Base-by-base conservation (phyloP, 2,329 filamentous ascomycete genomes). In the Trichoderma polysporum region DNA sequence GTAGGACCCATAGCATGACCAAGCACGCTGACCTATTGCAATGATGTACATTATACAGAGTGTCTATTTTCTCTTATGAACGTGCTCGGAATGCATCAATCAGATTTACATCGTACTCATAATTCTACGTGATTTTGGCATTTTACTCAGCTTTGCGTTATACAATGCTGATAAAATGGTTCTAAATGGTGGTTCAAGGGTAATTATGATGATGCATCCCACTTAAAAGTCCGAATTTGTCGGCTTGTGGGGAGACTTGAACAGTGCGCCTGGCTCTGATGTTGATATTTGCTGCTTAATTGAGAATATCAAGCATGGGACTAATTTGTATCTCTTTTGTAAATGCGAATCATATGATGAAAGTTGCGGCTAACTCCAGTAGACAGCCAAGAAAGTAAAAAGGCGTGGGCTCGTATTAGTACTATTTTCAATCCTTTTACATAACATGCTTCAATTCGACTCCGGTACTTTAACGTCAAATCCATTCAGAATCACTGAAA, bases 151-250 rank as follows among this genome's bases (percentile, higher is more conserved):
- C 19, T 22, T 47, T 47, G 41, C 41, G 10, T 19, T 47, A 13
- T 47, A 17, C 41, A 88, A 94, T 73, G 91, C 91, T 37, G 86
- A 85, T 71, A 85, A 87, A 63, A 86, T 97, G 69, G 81, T 91
- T 70, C 92, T 93, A 69, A 82, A 85, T 37, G 92, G 97, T 75
- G 92, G 92, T 66, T 90, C 90, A 66, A 85, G 88, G 68, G 88
- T 97, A 75, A 93, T 97, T 69, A 79, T 94, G 69, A 96, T 94
- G 90, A 94, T 94, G 82, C 91, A 96, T 78, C 93, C 93, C 3
- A 91, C 90, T 60, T 95, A 91, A 91, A 87, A 87, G 74, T 89
- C 91, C 3, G 93, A 97, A 79, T 78, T 97, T 69, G 70, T 85
- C n/a, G 93, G 93, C 62, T 86, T 97, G 2, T 90, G 84, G 77